phyloP scores from a whole-genome alignment of 164 flowering plant genomes.

The Piper longum region DNA sequence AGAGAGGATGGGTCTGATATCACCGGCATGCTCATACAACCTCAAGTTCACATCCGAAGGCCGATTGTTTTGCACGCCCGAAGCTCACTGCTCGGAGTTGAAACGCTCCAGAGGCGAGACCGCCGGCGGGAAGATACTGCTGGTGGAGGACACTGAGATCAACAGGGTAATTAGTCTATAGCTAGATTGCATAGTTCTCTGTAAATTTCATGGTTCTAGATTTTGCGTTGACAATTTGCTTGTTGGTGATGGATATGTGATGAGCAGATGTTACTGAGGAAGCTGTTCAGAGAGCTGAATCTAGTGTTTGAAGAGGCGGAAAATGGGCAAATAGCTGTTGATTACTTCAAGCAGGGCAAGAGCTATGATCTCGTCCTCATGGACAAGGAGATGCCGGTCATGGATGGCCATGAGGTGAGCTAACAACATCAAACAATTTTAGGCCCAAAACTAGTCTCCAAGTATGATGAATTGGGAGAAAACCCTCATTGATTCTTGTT shows the following conservation, averaged over 20 bases:
- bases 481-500: no score
- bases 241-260: background rate
- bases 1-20: background rate
- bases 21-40: background rate
- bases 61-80: background rate
- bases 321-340: conserved; percentile 12
- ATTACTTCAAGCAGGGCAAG: conserved; percentile 14
- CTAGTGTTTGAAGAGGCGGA: conserved; percentile 9
- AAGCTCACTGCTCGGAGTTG: background rate
- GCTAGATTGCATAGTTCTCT: background rate
- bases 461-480: no score
- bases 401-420: background rate
- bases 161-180: conserved; percentile 4
- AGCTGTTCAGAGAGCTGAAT: conserved; percentile 8
- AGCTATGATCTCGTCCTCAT: conserved; percentile 10
- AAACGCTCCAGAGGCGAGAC: background rate
- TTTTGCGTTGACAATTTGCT: background rate
- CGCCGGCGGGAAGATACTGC: conserved; percentile 4
- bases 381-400: conserved; percentile 5
- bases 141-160: conserved; percentile 10
- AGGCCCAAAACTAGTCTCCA: no score
- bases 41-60: background rate
- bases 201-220: background rate
- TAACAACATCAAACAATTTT: no score
- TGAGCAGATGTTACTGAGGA: conserved; percentile 10